Conservation (phyloP, 2,329 filamentous ascomycete species). For the Podosphaera xanthii region DNA sequence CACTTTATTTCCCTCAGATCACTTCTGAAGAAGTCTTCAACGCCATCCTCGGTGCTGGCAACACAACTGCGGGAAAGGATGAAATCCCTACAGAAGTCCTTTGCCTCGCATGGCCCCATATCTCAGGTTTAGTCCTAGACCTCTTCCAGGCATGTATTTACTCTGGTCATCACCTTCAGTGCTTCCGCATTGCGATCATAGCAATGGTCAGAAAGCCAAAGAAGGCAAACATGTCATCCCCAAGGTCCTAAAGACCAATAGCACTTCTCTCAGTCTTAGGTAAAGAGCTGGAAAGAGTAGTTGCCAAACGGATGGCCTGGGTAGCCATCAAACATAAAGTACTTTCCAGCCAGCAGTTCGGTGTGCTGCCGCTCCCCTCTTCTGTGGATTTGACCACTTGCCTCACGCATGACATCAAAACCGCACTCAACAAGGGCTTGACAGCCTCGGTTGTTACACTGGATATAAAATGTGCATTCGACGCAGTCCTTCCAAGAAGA, state of each 20-base stretch:
- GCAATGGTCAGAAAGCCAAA: too few relatives aligned
- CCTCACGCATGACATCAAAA: not conserved
- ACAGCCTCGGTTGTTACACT: not conserved
- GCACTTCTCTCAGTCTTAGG: not conserved
- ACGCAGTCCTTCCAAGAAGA: not conserved
- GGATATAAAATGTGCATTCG: not conserved
- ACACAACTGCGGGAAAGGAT: not conserved
- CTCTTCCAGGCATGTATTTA: too few relatives aligned
- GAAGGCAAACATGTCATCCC: too few relatives aligned
- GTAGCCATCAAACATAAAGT: not conserved
- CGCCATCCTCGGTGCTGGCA: too few relatives aligned
- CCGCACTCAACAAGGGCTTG: not conserved
- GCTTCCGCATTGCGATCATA: too few relatives aligned
- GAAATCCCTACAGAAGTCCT: not conserved
- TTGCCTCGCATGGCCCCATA: not conserved
- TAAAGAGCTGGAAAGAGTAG: not conserved
- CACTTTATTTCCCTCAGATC: not conserved
- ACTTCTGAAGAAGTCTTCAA: not conserved
- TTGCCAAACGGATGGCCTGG: not conserved
- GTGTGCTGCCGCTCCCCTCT: not conserved
- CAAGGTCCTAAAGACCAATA: too few relatives aligned
- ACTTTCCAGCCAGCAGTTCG: not conserved
- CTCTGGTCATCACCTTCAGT: too few relatives aligned
- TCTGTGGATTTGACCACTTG: not conserved
- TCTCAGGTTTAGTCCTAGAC: too few relatives aligned